Base-by-base conservation (phyloP, 2,329 filamentous ascomycete genomes). In the Verticillium alfalfae region DNA sequence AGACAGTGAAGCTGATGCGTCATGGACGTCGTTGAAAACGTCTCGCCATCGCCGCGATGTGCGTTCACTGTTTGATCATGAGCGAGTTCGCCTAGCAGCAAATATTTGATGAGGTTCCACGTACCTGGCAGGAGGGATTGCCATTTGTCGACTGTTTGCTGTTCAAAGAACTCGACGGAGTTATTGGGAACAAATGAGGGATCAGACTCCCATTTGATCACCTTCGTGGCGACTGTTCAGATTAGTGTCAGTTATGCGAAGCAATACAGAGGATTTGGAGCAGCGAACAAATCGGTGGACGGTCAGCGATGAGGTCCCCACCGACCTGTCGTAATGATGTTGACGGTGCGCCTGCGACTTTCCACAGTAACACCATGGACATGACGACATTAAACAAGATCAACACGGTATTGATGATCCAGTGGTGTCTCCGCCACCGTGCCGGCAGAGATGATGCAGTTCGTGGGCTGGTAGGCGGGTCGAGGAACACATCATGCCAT, bases 1-100 rank as follows among this genome's bases (percentile, higher is more conserved):
- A 78, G 70, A 59, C 75, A 78, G 62, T 78, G 76, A 36, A 78
- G 66, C 65, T 77, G 75, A 64, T 78, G 76, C 10, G 75, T 78
- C 65, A 75, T 72, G 3, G 76, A 74, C 2, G 74, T 77, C 2
- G 75, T 77, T 61, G 75, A 77, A 52, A 76, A 76, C 1, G 72
- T 75, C 63, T 71, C 71, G 31, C 73, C 68, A 57, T 66, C 69
- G 12, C 71, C 70, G 59, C 58, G 57, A 38, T 64, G 63, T 62
- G 56, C 56, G 10, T 31, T 39, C 34, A 15, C 56, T 58, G 15
- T 26, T 34, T 5, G 22, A 5, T 36, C 10, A 22, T 31, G 75
- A 77, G 1, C 18, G 31, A 10, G 1, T 5, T 18, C 12, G 10
- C 15, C 16, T 10, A 3, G 75, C 75, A 58, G 75, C 74, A n/a